phyloP scores from a whole-genome alignment of 108 stramenopile genomes.

The Skeletonema tropicum region DNA sequence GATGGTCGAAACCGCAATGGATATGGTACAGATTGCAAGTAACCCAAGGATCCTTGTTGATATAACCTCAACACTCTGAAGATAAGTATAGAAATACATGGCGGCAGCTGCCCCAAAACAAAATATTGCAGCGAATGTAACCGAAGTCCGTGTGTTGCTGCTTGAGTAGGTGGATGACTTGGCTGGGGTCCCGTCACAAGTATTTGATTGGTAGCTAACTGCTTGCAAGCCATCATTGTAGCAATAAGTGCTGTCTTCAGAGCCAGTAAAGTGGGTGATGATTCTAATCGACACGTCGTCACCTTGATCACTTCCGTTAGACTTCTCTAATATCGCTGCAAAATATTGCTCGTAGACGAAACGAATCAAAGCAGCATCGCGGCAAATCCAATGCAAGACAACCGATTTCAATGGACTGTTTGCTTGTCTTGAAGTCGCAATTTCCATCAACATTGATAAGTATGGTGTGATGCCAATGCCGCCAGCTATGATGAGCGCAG shows the following conservation, averaged over 20 bases:
- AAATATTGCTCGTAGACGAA: constrained; percentile 56
- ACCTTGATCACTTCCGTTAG: background rate
- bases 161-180: background rate
- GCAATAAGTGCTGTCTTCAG: background rate
- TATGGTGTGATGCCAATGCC: constrained; percentile 75
- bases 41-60: background rate
- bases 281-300: background rate
- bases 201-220: background rate
- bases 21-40: background rate
- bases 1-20: background rate
- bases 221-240: background rate
- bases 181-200: background rate
- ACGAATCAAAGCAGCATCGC: constrained; percentile 52
- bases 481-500: constrained; percentile 52
- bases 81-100: too few species aligned
- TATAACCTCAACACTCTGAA: background rate
- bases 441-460: constrained; percentile 38
- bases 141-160: background rate
- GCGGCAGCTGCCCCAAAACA: background rate
- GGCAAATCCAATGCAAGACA: constrained; percentile 67
- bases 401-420: constrained; percentile 14
- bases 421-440: background rate
- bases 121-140: background rate
- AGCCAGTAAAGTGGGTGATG: constrained; percentile 12
- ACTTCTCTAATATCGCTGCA: constrained; percentile 4